phyloP scores from a whole-genome alignment of 1,284 basidiomycete species.

The Ganoderma lingzhi region DNA sequence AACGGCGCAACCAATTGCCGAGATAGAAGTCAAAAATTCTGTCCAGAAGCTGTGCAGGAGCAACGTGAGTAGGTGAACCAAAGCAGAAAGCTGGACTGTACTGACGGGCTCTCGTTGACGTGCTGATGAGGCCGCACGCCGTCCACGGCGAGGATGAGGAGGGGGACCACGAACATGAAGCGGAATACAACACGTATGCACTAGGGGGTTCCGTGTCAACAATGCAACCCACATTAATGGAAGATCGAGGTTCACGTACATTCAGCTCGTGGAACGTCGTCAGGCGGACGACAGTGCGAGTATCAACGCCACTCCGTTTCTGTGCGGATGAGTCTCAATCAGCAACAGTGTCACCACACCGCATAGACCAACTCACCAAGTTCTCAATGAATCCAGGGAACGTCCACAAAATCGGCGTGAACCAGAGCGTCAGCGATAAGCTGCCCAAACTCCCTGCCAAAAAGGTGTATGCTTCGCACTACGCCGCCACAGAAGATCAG shows the following conservation, averaged over 20 bases:
- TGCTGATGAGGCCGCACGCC: slow-evolving; percentile 66
- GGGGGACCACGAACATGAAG: slow-evolving; percentile 68
- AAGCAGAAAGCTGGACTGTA: slow-evolving; percentile 12
- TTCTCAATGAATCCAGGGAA: slow-evolving; percentile 71
- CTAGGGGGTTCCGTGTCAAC: slow-evolving; percentile 44
- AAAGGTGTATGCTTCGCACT: slow-evolving; percentile 77
- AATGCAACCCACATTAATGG: background rate
- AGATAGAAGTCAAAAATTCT: slow-evolving; percentile 68
- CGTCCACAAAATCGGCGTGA: slow-evolving; percentile 71
- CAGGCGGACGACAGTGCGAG: slow-evolving; percentile 67
- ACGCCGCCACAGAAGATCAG: slow-evolving; percentile 9
- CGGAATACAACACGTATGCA: slow-evolving; percentile 74
- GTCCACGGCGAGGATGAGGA: slow-evolving; percentile 72
- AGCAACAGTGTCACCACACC: slow-evolving; percentile 12
- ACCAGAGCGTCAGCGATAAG: slow-evolving; percentile 71
- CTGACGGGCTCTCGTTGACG: slow-evolving; percentile 67
- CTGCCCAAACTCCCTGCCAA: slow-evolving; percentile 74
- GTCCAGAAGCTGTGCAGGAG: slow-evolving; percentile 38
- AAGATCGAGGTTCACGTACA: slow-evolving; percentile 50
- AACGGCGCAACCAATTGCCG: slow-evolving; percentile 65
- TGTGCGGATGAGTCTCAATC: slow-evolving; percentile 29
- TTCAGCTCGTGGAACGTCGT: slow-evolving; percentile 83
- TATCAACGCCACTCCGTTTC: slow-evolving; percentile 68
- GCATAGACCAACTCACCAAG: slow-evolving; percentile 53
- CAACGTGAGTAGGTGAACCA: background rate